Percentiles rank a stretch among this genome's conserved stretches.
Conservation (phyloP, 2,329 filamentous ascomycete species). For the Zopfia rhizophila region DNA sequence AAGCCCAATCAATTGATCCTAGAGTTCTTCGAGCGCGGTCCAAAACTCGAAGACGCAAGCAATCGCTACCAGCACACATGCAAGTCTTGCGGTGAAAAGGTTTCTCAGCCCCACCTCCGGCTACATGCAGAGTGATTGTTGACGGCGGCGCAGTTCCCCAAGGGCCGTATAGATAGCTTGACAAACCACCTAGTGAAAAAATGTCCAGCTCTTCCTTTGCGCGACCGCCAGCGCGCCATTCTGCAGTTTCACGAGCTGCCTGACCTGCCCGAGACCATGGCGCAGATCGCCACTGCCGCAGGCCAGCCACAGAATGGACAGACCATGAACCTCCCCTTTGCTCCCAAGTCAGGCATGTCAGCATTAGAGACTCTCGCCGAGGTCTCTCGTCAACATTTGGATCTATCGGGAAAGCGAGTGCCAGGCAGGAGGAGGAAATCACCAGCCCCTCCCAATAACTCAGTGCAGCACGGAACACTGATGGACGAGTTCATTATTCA, state of each 20-base stretch:
- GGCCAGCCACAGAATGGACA: conserved; percentile 39
- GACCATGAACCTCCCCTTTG: conserved; percentile 55
- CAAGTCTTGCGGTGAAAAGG: conserved; percentile 84
- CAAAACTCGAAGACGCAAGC: conserved; percentile 87
- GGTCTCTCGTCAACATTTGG: conserved; percentile 79
- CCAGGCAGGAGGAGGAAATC: conserved; percentile 41
- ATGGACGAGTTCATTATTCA: conserved; percentile 52
- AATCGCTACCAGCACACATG: conserved; percentile 94
- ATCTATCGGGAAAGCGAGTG: conserved; percentile 61
- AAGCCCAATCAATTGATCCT: conserved; percentile 86
- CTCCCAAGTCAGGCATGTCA: conserved; percentile 72
- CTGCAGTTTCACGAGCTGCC: conserved; percentile 77
- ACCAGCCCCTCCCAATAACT: conserved; percentile 21
- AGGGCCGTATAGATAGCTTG: conserved; percentile 85
- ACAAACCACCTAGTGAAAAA: conserved; percentile 85
- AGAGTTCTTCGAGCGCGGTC: conserved; percentile 87
- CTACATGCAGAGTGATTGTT: conserved; percentile 34
- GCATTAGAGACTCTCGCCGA: conserved; percentile 88
- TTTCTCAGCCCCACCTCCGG: conserved; percentile 22
- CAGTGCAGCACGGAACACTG: conserved; percentile 35
- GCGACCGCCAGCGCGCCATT: conserved; percentile 79
- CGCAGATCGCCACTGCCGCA: conserved; percentile 30
- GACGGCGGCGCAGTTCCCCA: conserved; percentile 70
- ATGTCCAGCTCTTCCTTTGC: conserved; percentile 80
- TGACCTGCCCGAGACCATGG: conserved; percentile 59